phyloP scores from a whole-genome alignment of 164 flowering plant species.

The Dillenia suffruticosa region DNA sequence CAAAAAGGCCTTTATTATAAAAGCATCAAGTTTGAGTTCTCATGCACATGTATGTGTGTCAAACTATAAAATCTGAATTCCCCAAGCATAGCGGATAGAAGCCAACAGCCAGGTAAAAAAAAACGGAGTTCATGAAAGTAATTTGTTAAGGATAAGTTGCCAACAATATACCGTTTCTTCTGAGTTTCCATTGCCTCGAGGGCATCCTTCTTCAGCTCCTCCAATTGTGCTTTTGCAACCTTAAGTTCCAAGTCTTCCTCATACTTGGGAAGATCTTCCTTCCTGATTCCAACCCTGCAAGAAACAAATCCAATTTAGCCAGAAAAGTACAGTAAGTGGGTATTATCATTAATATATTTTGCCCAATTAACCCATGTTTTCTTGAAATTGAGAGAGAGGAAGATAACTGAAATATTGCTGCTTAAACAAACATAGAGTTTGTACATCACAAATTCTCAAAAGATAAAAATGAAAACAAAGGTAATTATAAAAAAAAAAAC shows the following conservation, averaged over 20 bases:
- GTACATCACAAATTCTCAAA: no score
- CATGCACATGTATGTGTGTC: not conserved
- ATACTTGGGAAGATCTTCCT: constrained; percentile 84
- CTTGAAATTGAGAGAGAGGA: no score
- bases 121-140: not conserved
- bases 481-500: no score
- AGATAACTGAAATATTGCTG: no score
- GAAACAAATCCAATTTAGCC: not conserved
- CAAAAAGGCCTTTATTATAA: not conserved
- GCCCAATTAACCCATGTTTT: not conserved
- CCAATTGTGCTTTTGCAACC: constrained; percentile 86
- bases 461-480: no score
- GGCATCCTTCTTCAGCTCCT: constrained; percentile 86
- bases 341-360: not conserved
- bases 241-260: constrained; percentile 76
- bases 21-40: not conserved
- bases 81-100: no score
- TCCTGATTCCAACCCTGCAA: constrained; percentile 76
- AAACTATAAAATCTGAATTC: no score
- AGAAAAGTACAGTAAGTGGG: not conserved
- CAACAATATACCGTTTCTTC: constrained; percentile 58
- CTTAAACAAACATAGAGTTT: no score
- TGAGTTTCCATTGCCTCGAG: constrained; percentile 97
- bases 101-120: not conserved
- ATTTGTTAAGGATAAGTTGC: not conserved